Evolutionary conservation across 2,329 filamentous ascomycete genomes (phyloP).

Genomic region (Ophiostoma angusticollis): DNA sequence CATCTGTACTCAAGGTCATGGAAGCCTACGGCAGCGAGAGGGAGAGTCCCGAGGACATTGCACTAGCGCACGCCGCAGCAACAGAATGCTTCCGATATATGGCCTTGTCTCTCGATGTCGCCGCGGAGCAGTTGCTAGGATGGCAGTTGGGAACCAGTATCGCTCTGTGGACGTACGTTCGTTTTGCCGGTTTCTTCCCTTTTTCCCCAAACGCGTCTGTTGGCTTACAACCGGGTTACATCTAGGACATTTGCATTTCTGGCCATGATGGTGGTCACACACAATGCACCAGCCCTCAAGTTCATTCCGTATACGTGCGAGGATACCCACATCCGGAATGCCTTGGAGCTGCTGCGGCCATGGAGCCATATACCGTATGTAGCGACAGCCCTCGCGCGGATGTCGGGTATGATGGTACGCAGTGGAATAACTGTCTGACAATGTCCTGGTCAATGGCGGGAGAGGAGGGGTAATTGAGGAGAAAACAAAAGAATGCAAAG

Average conservation of each 20-base stretch:
- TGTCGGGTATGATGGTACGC: slow-evolving; percentile 9
- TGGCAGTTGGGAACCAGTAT: slow-evolving; percentile 10
- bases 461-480: no score
- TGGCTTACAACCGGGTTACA: no score
- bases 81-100: slow-evolving; percentile 7
- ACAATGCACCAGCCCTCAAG: slow-evolving; percentile 6
- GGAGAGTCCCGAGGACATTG: slow-evolving; percentile 7
- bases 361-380: slow-evolving; percentile 12
- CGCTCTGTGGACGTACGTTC: slow-evolving; percentile 10
- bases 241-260: slow-evolving; percentile 8
- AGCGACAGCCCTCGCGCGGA: slow-evolving; percentile 5
- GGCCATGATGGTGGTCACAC: slow-evolving; percentile 9
- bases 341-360: slow-evolving; percentile 7
- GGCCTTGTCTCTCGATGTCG: slow-evolving; percentile 8
- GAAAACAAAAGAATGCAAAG: no score
- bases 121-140: slow-evolving; percentile 9
- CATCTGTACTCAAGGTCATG: slow-evolving; percentile 11
- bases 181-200: no score
- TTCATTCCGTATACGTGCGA: slow-evolving; percentile 10
- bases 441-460: no score
- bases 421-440: slow-evolving; percentile 6
- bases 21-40: slow-evolving; percentile 8
- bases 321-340: slow-evolving; percentile 3
- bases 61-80: slow-evolving; percentile 6
- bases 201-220: no score